These are phyloP conservation scores for Mycena vitilis DNA, from an alignment of 768 basidiomycete species.

Conservation along the genomic window DNA sequence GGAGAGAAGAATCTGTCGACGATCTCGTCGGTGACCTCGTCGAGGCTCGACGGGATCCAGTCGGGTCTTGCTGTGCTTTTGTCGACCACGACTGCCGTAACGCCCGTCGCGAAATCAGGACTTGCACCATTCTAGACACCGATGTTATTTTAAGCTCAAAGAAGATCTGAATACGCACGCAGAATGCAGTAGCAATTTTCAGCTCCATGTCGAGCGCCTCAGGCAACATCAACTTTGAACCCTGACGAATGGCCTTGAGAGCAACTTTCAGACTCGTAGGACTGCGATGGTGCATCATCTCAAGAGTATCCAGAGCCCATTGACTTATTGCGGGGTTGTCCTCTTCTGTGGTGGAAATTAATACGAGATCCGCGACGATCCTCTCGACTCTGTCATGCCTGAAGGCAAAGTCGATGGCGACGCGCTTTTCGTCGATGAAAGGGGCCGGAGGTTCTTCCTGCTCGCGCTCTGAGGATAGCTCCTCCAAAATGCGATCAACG, in stretches of 20 bases:
- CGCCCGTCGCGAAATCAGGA: constrained; percentile 86
- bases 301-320: constrained; percentile 84
- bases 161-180: constrained; percentile 66
- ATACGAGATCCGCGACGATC: constrained; percentile 70
- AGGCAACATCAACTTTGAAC: constrained; percentile 69
- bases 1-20: constrained; percentile 75
- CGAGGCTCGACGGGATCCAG: constrained; percentile 78
- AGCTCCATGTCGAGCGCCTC: constrained; percentile 87
- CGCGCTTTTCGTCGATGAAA: constrained; percentile 71
- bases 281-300: constrained; percentile 74
- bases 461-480: constrained; percentile 79
- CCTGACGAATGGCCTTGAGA: constrained; percentile 80
- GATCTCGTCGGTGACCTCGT: constrained; percentile 70
- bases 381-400: constrained; percentile 73
- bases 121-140: constrained; percentile 73
- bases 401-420: constrained; percentile 88
- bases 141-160: constrained; percentile 33
- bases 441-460: constrained; percentile 63
- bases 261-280: constrained; percentile 95
- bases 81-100: constrained; percentile 70
- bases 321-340: constrained; percentile 59
- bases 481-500: constrained; percentile 70
- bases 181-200: constrained; percentile 88
- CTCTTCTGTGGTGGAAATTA: constrained; percentile 47
- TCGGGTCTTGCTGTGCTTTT: constrained; percentile 62